phyloP scores from a whole-genome alignment of 1,284 basidiomycete species.

The Puccinia novopanici region DNA sequence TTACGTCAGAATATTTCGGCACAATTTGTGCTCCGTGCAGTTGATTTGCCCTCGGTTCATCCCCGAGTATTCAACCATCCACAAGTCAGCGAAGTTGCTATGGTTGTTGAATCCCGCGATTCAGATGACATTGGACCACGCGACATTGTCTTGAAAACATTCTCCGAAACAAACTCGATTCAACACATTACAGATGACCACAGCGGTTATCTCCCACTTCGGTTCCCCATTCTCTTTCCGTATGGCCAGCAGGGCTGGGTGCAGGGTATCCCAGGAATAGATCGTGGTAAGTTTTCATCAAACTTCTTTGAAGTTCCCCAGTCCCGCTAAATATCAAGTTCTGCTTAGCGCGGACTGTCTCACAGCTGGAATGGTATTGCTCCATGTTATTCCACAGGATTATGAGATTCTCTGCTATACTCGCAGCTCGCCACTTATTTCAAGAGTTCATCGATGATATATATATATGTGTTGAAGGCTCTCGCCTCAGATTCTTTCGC shows the following conservation, averaged over 20 bases:
- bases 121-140: no score
- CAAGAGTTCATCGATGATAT: conserved; percentile 61
- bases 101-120: no score
- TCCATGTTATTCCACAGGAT: neutral
- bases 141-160: neutral
- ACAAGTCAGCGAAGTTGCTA: no score
- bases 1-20: no score
- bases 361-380: conserved; percentile 29
- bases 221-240: conserved; percentile 20
- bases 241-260: conserved; percentile 23
- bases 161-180: neutral
- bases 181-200: conserved; percentile 4
- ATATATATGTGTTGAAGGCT: conserved; percentile 54
- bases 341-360: no score
- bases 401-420: neutral
- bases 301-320: no score
- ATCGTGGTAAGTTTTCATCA: neutral
- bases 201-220: conserved; percentile 14
- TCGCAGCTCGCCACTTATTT: conserved; percentile 57
- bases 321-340: no score
- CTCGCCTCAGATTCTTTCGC: neutral
- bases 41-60: no score
- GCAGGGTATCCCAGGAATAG: neutral
- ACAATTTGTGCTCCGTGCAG: no score
- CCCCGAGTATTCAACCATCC: no score